Conservation (phyloP, 2,329 filamentous ascomycete genomes). For the Penicillium verrucosum region DNA sequence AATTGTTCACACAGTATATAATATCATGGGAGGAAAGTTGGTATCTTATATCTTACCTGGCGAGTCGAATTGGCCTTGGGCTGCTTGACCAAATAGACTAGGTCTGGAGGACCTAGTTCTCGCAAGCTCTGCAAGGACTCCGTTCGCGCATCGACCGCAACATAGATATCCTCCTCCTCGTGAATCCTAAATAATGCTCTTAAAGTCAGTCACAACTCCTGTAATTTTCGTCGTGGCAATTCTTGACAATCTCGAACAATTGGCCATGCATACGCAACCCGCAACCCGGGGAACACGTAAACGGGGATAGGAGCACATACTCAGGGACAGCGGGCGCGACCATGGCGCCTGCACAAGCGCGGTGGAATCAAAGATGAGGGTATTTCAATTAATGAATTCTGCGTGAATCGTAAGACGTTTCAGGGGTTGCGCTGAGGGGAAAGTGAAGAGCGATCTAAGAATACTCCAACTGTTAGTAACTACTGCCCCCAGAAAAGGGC, state of each 20-base stretch:
- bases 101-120: constrained; percentile 91
- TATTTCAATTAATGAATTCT: neutral
- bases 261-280: constrained; percentile 22
- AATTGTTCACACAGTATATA: neutral
- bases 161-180: constrained; percentile 79
- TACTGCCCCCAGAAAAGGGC: constrained; percentile 11
- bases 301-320: constrained; percentile 49
- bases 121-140: constrained; percentile 81
- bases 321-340: constrained; percentile 73
- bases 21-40: neutral
- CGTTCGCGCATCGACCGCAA: constrained; percentile 87
- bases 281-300: constrained; percentile 30
- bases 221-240: constrained; percentile 4
- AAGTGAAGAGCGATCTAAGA: constrained; percentile 12
- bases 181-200: constrained; percentile 65
- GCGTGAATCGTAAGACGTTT: constrained; percentile 5
- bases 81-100: constrained; percentile 89
- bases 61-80: constrained; percentile 57
- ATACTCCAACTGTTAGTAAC: neutral
- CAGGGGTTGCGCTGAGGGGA: constrained; percentile 7
- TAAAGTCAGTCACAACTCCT: constrained; percentile 20
- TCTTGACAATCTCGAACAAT: constrained; percentile 10
- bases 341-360: constrained; percentile 51
- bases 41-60: constrained; percentile 46
- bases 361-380: constrained; percentile 6